A percentile compares a stretch with the other conserved stretches of the same genome.
These are phyloP conservation scores for Salix brachista DNA, from an alignment of 345 rosid species.

Conservation along the genomic window DNA sequence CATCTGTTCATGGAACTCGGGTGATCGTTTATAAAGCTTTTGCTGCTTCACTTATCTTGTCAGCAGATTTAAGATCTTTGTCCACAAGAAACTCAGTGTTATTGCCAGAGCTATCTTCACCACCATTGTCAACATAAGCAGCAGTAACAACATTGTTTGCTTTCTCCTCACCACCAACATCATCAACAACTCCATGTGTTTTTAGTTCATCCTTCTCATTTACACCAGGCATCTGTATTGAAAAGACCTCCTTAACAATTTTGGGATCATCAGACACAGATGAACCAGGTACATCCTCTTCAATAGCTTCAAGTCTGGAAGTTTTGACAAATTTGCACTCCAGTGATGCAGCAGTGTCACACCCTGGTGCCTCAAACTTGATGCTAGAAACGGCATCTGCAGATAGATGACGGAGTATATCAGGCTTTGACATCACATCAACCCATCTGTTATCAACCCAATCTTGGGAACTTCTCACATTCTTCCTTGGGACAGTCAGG, in stretches of 20 bases:
- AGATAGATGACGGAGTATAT: slow-evolving; percentile 39
- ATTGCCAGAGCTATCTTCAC: background rate
- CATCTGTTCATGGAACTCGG: background rate
- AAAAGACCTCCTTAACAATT: background rate
- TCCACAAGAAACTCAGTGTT: background rate
- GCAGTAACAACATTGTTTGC: background rate
- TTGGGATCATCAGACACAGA: background rate
- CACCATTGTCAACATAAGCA: background rate
- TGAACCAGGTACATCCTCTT: slow-evolving; percentile 28
- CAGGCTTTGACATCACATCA: slow-evolving; percentile 55
- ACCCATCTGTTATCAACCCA: slow-evolving; percentile 78
- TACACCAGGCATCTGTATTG: background rate
- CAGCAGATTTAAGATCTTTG: background rate
- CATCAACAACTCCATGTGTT: background rate
- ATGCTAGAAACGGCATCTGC: background rate
- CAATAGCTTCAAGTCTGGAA: slow-evolving; percentile 26
- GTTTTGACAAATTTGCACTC: slow-evolving; percentile 16
- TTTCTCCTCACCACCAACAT: background rate
- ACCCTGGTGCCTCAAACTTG: background rate
- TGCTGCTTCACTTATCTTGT: background rate
- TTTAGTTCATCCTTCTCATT: background rate
- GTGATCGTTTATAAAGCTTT: background rate
- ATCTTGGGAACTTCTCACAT: slow-evolving; percentile 71
- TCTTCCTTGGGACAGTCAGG: slow-evolving; percentile 50
- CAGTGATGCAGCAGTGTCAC: background rate